Base-by-base conservation (phyloP, 2,329 filamentous ascomycete genomes). In the Microcera coccophila region DNA sequence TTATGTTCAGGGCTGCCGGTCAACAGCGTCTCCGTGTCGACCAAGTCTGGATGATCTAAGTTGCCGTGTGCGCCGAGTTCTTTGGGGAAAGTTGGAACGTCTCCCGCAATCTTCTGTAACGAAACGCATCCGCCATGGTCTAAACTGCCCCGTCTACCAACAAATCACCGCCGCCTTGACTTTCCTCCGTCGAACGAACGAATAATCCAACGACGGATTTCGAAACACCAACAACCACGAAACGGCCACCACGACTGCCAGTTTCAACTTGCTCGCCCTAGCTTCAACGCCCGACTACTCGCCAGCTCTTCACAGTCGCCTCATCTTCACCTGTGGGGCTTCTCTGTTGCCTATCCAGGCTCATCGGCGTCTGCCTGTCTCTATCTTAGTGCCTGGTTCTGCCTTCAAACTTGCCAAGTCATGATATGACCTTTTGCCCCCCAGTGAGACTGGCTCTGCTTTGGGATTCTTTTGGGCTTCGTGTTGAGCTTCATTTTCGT, bases 361-460 rank as follows among this genome's bases (percentile, higher is more conserved):
- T 14, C 33, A 9, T 17, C 18, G 15, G 17, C 33, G 31, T 39
- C 48, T 44, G 47, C 36, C 41, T 45, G 32, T 39, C 29, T 39
- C 29, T 38, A 40, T 22, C 42, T 36, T 55, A 56, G 49, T 40
- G 41, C 33, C 40, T 40, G 45, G 45, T 20, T 44, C 39, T 50
- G 42, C 33, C 37, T 43, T 38, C 24, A 46, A 15, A 41, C 18
- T 38, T 44, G 42, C 47, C 49, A 45, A 61, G 55, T 58, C 58
- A 61, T 61, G 58, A 54, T 61, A 55, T 52, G 52, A 57, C 44
- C 44, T 51, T 38, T 37, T 43, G 45, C 45, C 39, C 53, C 42
- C 55, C 51, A 57, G 56, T 48, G 44, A 55, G 49, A 59, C 50
- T 56, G 53, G 54, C 44, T 43, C 43, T 59, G 50, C 46, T 48